These are phyloP conservation scores for Dendrocalamus latiflorus DNA, from an alignment of 202 grass and related monocot genomes.

Conservation along the genomic window DNA sequence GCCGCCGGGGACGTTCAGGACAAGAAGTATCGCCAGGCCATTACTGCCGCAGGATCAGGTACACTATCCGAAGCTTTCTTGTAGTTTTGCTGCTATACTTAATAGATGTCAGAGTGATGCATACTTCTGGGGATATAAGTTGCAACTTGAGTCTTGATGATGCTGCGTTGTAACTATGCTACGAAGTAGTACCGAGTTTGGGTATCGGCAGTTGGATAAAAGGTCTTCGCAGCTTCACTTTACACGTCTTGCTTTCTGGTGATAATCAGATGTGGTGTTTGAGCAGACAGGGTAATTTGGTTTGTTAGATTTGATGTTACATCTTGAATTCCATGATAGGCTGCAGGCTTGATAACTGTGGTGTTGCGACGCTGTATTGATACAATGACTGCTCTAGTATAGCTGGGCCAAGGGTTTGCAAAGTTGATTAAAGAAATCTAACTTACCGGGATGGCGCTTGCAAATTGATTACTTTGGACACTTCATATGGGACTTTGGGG, in stretches of 20 bases:
- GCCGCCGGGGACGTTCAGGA: constrained; percentile 83
- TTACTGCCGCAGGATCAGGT: constrained; percentile 90
- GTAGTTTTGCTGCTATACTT: background rate
- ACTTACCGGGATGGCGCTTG: background rate
- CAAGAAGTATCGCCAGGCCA: constrained; percentile 87
- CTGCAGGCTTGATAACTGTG: background rate
- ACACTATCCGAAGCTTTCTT: background rate
- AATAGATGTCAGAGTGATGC: background rate
- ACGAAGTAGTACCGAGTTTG: background rate
- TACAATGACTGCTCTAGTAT: background rate
- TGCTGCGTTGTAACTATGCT: background rate
- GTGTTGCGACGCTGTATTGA: background rate
- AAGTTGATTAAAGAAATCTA: background rate
- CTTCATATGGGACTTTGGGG: background rate
- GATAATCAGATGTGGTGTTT: background rate
- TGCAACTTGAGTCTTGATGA: background rate
- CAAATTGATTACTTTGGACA: background rate
- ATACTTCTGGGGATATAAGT: background rate
- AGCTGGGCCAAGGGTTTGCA: background rate
- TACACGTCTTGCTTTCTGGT: background rate
- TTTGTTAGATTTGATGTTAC: background rate
- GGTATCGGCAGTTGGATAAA: background rate
- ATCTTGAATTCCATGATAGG: background rate
- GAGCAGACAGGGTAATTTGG: background rate
- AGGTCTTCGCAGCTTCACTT: background rate